These are phyloP conservation scores for Polygonum maritimum DNA, from an alignment of 148 eudicot species.

Conservation along the genomic window DNA sequence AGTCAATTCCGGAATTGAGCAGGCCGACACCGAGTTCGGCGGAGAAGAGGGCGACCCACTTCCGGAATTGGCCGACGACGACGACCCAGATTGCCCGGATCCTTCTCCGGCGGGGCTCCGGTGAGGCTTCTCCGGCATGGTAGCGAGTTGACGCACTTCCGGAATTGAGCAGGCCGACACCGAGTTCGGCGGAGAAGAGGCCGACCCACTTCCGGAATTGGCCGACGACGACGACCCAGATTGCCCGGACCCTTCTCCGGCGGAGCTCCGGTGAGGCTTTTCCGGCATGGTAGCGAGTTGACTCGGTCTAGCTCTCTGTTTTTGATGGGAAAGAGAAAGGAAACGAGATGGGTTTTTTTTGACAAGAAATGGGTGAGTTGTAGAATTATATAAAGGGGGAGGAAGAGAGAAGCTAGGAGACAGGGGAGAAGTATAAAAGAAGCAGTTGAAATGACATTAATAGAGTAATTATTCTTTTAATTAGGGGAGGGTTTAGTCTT, in stretches of 20 bases:
- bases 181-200: conserved; percentile 4
- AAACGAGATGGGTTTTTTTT: too few species aligned
- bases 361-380: neutral
- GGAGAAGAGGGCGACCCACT: conserved; percentile 1
- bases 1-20: neutral
- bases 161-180: neutral
- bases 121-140: too few species aligned
- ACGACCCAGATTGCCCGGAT: neutral
- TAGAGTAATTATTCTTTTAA: neutral
- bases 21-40: neutral
- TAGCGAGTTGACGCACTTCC: neutral
- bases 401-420: neutral
- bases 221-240: neutral
- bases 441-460: neutral
- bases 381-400: neutral
- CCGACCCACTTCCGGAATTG: neutral
- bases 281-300: conserved; percentile 5
- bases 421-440: neutral
- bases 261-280: too few species aligned
- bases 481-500: neutral
- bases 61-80: neutral
- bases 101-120: too few species aligned
- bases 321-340: too few species aligned
- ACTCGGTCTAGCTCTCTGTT: neutral
- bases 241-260: too few species aligned